phyloP scores from a whole-genome alignment of 176 grass and related monocot genomes.

The Microstegium vimineum region DNA sequence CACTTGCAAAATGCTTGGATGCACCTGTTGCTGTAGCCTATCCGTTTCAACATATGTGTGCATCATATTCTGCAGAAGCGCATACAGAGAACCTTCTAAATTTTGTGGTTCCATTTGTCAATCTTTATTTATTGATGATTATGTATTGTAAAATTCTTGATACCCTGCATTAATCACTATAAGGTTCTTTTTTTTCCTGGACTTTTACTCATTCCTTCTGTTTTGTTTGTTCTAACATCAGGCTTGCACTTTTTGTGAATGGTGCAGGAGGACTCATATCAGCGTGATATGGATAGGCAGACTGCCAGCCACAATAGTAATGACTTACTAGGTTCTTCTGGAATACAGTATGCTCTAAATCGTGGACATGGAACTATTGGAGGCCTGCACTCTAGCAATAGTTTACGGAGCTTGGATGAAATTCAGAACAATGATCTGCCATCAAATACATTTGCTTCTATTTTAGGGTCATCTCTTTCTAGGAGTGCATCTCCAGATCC shows the following conservation, averaged over 20 bases:
- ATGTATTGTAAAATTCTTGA: background rate
- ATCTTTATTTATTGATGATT: background rate
- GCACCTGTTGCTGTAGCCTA: background rate
- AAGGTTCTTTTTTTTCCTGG: background rate
- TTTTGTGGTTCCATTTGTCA: background rate
- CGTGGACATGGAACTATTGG: conserved; percentile 34
- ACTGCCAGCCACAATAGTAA: conserved; percentile 6
- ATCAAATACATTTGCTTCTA: conserved; percentile 59
- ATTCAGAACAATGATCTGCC: conserved; percentile 45
- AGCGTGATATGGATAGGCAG: conserved; percentile 23
- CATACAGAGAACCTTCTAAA: background rate
- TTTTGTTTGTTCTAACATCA: conserved; percentile 13
- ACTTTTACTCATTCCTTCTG: background rate
- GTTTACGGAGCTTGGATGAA: conserved; percentile 32
- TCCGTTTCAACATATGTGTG: background rate
- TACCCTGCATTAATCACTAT: background rate
- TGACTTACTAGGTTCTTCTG: conserved; percentile 44
- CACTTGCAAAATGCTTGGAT: background rate
- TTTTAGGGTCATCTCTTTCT: conserved; percentile 72
- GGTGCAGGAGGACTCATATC: conserved; percentile 40
- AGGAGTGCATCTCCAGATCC: conserved; percentile 65
- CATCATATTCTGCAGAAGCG: background rate
- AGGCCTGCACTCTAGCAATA: conserved; percentile 37
- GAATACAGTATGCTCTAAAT: conserved; percentile 38
- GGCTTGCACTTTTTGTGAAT: conserved; percentile 20